These are phyloP conservation scores for Neocucurbitaria cava DNA, from an alignment of 2,329 filamentous ascomycete species.

Conservation along the genomic window DNA sequence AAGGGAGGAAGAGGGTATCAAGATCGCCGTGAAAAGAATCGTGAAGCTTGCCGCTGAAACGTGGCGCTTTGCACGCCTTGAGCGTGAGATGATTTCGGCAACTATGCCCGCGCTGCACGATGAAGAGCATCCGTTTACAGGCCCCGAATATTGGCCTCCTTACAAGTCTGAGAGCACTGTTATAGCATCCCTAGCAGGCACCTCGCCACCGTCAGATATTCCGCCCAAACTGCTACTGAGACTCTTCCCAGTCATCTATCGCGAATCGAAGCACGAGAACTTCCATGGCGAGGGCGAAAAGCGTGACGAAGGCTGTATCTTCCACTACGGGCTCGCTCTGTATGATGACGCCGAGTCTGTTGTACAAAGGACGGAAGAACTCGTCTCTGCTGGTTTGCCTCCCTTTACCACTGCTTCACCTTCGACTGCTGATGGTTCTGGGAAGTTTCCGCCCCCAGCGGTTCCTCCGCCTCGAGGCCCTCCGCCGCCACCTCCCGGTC, in stretches of 20 bases:
- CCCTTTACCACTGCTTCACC: conserved; percentile 44
- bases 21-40: conserved; percentile 60
- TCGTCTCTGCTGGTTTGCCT: conserved; percentile 49
- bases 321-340: conserved; percentile 57
- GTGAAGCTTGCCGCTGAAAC: conserved; percentile 66
- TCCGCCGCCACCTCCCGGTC: conserved; percentile 30
- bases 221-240: conserved; percentile 56
- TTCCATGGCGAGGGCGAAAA: conserved; percentile 52
- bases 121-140: conserved; percentile 41
- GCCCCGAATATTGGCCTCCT: conserved; percentile 45
- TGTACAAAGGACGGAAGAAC: conserved; percentile 41
- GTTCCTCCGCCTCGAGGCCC: conserved; percentile 42
- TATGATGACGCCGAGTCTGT: conserved; percentile 55
- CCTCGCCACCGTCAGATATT: conserved; percentile 31
- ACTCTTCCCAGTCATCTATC: conserved; percentile 60
- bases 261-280: conserved; percentile 58
- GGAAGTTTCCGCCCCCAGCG: conserved; percentile 47
- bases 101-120: conserved; percentile 53
- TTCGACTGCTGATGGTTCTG: conserved; percentile 45
- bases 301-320: conserved; percentile 57
- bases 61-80: conserved; percentile 64
- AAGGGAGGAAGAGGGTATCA: conserved; percentile 58
- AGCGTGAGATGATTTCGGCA: conserved; percentile 62
- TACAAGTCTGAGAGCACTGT: conserved; percentile 42
- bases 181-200: conserved; percentile 36